Percentiles rank a stretch among this genome's conserved stretches.
These are phyloP conservation scores for Paracamarosporium sp. DNA, from an alignment of 2,329 filamentous ascomycete genomes.

Conservation along the genomic window DNA sequence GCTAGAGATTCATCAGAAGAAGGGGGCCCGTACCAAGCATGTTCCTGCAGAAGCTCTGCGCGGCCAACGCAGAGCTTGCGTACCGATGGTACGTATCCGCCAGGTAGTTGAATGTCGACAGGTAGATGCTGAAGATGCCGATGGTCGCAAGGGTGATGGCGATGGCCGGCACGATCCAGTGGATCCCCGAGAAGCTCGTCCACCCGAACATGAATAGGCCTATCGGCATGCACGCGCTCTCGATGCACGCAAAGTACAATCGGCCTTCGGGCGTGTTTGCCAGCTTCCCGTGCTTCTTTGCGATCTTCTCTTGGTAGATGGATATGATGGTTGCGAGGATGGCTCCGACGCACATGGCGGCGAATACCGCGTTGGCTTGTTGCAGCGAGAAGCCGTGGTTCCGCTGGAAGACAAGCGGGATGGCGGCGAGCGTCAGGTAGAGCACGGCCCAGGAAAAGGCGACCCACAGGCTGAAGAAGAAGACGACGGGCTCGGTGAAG, in stretches of 20 bases:
- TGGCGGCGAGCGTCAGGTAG: constrained; percentile 81
- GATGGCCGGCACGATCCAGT: constrained; percentile 75
- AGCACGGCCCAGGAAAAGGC: constrained; percentile 89
- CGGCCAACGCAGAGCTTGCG: constrained; percentile 83
- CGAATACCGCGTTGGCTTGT: constrained; percentile 75
- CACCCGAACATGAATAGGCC: constrained; percentile 85
- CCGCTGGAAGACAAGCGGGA: constrained; percentile 76
- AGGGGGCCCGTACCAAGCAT: constrained; percentile 63
- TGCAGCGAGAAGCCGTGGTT: constrained; percentile 73
- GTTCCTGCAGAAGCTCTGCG: constrained; percentile 86
- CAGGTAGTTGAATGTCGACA: constrained; percentile 91
- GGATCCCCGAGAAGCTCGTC: constrained; percentile 66
- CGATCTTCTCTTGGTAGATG: constrained; percentile 74
- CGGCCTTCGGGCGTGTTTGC: constrained; percentile 70
- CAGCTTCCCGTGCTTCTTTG: constrained; percentile 54
- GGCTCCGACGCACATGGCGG: constrained; percentile 72
- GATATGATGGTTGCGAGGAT: constrained; percentile 71
- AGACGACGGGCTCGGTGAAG: constrained; percentile 78
- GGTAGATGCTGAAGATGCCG: constrained; percentile 78
- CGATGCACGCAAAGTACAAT: constrained; percentile 82
- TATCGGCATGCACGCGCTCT: constrained; percentile 75
- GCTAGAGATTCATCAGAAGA: neutral
- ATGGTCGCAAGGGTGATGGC: constrained; percentile 78
- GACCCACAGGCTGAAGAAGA: constrained; percentile 89
- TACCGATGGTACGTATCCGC: constrained; percentile 88